These are phyloP conservation scores for Penstemon barbatus DNA, from an alignment of 257 asterid genomes.

Conservation along the genomic window DNA sequence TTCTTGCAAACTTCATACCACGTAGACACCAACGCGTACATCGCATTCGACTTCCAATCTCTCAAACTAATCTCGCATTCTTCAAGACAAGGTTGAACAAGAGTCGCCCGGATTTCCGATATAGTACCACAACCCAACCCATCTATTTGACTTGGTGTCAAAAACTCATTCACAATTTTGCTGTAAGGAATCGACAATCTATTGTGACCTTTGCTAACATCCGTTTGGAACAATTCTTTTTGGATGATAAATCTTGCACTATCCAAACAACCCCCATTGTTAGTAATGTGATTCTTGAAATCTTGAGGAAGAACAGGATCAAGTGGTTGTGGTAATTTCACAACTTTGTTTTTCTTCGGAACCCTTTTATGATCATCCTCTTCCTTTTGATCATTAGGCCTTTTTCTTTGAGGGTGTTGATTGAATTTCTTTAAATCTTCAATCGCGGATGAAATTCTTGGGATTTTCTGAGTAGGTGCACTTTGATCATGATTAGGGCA, in stretches of 20 bases:
- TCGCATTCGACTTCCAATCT: neutral
- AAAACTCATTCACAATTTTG: no score
- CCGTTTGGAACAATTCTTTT: neutral
- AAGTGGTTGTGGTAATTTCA: neutral
- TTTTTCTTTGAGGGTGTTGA: neutral
- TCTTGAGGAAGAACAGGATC: neutral
- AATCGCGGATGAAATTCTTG: neutral
- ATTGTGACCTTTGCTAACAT: neutral
- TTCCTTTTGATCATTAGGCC: neutral
- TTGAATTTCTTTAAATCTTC: neutral
- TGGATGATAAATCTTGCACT: neutral
- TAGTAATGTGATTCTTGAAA: neutral
- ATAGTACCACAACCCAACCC: no score
- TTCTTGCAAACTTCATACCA: neutral
- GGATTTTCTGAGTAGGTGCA: no score
- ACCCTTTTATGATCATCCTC: neutral
- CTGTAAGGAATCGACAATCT: neutral
- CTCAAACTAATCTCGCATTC: slow-evolving; percentile 4
- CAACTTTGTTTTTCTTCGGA: neutral
- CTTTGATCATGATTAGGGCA: neutral
- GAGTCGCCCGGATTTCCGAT: neutral
- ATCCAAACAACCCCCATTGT: neutral
- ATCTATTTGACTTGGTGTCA: no score
- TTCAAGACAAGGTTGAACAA: neutral
- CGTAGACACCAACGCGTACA: neutral